Conservation (phyloP, 306 rosid genomes). For the Corylus americana region DNA sequence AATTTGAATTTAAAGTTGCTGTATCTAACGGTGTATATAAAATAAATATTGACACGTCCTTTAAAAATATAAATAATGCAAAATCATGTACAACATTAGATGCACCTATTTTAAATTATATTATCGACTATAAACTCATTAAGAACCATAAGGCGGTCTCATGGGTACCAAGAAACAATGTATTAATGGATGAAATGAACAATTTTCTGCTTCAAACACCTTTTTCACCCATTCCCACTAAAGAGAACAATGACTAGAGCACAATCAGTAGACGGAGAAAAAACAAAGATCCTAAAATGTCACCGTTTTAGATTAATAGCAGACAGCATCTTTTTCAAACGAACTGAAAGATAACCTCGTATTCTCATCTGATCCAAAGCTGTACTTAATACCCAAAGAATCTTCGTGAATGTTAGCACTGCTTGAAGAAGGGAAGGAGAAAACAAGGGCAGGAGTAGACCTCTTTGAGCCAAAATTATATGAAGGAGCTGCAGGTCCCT, state of each 20-base stretch:
- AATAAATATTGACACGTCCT: too few relatives aligned
- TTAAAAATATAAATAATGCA: too few relatives aligned
- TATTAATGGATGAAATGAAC: background rate
- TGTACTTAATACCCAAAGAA: constrained; percentile 52
- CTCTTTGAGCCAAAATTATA: constrained; percentile 61
- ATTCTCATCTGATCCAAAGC: constrained; percentile 64
- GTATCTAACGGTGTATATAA: too few relatives aligned
- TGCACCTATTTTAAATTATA: too few relatives aligned
- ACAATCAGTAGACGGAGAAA: background rate
- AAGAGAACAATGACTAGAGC: background rate
- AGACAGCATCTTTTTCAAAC: constrained; percentile 50
- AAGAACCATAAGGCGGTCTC: background rate
- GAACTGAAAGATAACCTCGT: constrained; percentile 53
- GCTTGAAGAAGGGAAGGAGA: constrained; percentile 79
- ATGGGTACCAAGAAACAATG: background rate
- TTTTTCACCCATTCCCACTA: background rate
- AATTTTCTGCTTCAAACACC: background rate
- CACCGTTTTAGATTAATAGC: constrained; percentile 38
- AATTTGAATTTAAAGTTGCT: too few relatives aligned
- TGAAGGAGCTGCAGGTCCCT: constrained; percentile 39
- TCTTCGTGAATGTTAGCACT: constrained; percentile 35
- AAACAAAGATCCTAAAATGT: background rate
- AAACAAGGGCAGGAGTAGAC: constrained; percentile 46
- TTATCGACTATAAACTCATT: background rate
- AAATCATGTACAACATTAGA: too few relatives aligned